phyloP scores from a whole-genome alignment of 176 grass and related monocot species.

The Cymbopogon citratus region DNA sequence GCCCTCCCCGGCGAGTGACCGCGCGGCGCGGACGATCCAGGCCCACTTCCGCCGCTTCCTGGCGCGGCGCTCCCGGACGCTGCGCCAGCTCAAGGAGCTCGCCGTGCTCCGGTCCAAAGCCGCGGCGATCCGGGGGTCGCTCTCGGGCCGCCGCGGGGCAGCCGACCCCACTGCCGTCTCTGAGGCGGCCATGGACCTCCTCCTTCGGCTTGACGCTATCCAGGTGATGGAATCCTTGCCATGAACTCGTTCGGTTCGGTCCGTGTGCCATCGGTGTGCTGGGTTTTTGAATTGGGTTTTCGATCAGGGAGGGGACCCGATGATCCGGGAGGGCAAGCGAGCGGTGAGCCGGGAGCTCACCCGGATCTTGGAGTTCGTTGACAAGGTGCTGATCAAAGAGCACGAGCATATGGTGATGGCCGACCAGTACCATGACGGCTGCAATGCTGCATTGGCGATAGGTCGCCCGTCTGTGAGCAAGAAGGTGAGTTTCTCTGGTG shows the following conservation, averaged over 20 bases:
- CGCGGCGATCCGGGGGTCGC: constrained; percentile 45
- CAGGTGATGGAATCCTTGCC: constrained; percentile 40
- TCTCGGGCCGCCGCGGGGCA: constrained; percentile 37
- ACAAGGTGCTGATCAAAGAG: constrained; percentile 78
- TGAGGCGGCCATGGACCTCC: constrained; percentile 50
- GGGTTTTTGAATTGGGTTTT: constrained; percentile 24
- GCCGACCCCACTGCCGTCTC: constrained; percentile 45
- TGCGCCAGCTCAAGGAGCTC: constrained; percentile 84
- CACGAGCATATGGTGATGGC: constrained; percentile 25
- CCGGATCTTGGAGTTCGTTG: constrained; percentile 74
- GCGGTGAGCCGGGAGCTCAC: constrained; percentile 64
- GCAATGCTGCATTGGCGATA: not conserved
- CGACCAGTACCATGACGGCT: constrained; percentile 28
- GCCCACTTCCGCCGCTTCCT: constrained; percentile 76
- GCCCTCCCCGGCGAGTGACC: constrained; percentile 37
- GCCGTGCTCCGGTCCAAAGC: constrained; percentile 66
- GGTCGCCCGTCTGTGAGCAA: constrained; percentile 6
- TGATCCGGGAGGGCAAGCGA: constrained; percentile 81
- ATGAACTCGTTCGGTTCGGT: not conserved
- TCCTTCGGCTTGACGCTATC: constrained; percentile 67
- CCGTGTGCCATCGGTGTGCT: not conserved
- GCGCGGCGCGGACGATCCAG: constrained; percentile 81
- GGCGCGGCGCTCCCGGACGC: constrained; percentile 69
- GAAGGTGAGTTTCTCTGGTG: constrained; percentile 33
- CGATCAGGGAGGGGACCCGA: constrained; percentile 59